Evolutionary conservation across 78 protist genomes (phyloP).

Genomic region (Trichosphaerium sp.): DNA sequence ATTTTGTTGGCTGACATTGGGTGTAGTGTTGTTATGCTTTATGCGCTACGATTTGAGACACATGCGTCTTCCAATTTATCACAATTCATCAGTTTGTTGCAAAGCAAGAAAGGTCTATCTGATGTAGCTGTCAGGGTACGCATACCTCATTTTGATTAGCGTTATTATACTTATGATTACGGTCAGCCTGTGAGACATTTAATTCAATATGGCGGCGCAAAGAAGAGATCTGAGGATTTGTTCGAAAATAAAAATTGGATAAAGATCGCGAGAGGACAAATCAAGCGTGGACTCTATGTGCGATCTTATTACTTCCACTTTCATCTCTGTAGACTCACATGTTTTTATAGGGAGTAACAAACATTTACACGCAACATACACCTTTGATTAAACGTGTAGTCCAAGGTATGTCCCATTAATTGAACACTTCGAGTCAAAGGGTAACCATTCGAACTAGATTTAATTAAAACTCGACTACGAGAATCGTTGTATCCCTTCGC

Average conservation of each 20-base stretch:
- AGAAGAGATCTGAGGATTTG: constrained; percentile 49
- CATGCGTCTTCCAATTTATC: too few relatives aligned
- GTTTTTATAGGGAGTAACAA: constrained; percentile 62
- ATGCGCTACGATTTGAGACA: too few relatives aligned
- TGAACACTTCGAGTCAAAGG: background rate
- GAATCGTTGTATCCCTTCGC: constrained; percentile 38
- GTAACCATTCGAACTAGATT: constrained; percentile 28
- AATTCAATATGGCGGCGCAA: constrained; percentile 74
- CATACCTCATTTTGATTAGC: too few relatives aligned
- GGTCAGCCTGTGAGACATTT: too few relatives aligned
- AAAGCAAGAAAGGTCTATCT: background rate
- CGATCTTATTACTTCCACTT: background rate
- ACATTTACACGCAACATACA: constrained; percentile 85
- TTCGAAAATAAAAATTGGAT: constrained; percentile 44
- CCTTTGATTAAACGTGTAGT: constrained; percentile 50
- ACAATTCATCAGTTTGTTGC: too few relatives aligned
- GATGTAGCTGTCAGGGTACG: too few relatives aligned
- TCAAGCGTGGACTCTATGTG: constrained; percentile 29
- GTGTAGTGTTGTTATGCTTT: too few relatives aligned
- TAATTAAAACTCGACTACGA: too few relatives aligned
- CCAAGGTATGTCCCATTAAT: background rate
- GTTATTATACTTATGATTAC: too few relatives aligned
- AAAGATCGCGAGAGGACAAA: constrained; percentile 2
- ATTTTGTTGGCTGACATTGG: too few relatives aligned
- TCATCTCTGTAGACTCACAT: background rate